These are phyloP conservation scores for Austroboletus niveus DNA, from an alignment of 1,284 basidiomycete species.

Conservation along the genomic window DNA sequence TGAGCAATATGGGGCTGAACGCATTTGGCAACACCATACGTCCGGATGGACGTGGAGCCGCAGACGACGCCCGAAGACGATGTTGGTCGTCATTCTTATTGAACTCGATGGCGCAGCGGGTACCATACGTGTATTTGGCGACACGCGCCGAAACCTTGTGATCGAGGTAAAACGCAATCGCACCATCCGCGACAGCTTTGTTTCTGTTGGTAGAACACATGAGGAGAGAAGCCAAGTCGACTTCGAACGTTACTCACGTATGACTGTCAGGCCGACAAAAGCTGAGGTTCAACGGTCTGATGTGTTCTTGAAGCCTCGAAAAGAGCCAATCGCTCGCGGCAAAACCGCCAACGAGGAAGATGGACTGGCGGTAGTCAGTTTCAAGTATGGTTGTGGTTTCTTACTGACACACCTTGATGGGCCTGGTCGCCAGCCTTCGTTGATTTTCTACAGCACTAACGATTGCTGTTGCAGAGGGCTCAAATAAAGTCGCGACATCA, in stretches of 20 bases:
- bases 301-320: conserved; percentile 22
- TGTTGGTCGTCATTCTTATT: conserved; percentile 33
- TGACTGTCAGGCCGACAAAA: conserved; percentile 46
- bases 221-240: not conserved
- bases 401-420: conserved; percentile 24
- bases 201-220: conserved; percentile 12
- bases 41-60: conserved; percentile 31
- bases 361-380: conserved; percentile 19
- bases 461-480: conserved; percentile 38
- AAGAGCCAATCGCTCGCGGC: conserved; percentile 40
- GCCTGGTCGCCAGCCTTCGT: conserved; percentile 20
- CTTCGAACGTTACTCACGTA: conserved; percentile 33
- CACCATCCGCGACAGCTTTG: conserved; percentile 38
- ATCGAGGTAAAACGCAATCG: conserved; percentile 36
- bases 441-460: conserved; percentile 35
- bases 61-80: conserved; percentile 21
- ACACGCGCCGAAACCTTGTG: conserved; percentile 36
- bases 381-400: not conserved
- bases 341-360: conserved; percentile 42
- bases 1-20: conserved; percentile 35
- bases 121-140: conserved; percentile 37
- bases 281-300: conserved; percentile 31
- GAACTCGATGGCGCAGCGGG: conserved; percentile 27
- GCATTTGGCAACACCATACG: conserved; percentile 28
- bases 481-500: conserved; percentile 40